A percentile compares a stretch with the other conserved stretches of the same genome.
phyloP scores from a whole-genome alignment of 805 yeast species.

The Brettanomyces nanus region DNA sequence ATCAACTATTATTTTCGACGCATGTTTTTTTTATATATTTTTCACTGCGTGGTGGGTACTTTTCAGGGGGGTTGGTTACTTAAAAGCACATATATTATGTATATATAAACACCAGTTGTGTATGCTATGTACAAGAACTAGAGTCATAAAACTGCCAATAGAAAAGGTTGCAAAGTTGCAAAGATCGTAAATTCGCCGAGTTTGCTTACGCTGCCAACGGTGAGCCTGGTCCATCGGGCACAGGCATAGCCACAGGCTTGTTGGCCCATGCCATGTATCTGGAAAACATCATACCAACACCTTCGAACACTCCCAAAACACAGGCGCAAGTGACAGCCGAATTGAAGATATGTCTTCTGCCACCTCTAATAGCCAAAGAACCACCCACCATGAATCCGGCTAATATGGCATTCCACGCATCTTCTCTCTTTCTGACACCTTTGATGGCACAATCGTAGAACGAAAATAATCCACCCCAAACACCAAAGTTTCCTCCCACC shows the following conservation, averaged over 20 bases:
- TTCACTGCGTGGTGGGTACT: too few relatives aligned
- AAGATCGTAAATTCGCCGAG: too few relatives aligned
- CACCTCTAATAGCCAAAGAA: slow-evolving; percentile 95
- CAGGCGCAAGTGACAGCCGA: slow-evolving; percentile 97
- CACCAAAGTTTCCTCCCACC: slow-evolving; percentile 98
- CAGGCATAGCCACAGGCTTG: slow-evolving; percentile 57
- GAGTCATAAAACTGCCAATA: not conserved
- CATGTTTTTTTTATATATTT: too few relatives aligned
- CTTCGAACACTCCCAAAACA: slow-evolving; percentile 92
- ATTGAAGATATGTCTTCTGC: slow-evolving; percentile 93
- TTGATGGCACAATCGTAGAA: slow-evolving; percentile 93
- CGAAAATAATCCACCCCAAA: slow-evolving; percentile 98
- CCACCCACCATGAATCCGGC: slow-evolving; percentile 99
- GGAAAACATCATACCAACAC: slow-evolving; percentile 95
- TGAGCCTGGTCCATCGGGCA: slow-evolving; percentile 32
- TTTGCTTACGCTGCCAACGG: slow-evolving; percentile 2
- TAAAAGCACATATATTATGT: not conserved
- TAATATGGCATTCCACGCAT: slow-evolving; percentile 95
- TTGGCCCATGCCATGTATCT: slow-evolving; percentile 81
- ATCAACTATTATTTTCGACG: not conserved
- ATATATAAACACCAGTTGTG: not conserved
- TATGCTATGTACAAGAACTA: slow-evolving; percentile 3
- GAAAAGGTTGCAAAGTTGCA: not conserved
- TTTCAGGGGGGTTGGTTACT: too few relatives aligned
- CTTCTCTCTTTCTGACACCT: slow-evolving; percentile 94